Base-by-base conservation (phyloP, 176 grass and related monocot genomes). In the Aegilops bicornis region DNA sequence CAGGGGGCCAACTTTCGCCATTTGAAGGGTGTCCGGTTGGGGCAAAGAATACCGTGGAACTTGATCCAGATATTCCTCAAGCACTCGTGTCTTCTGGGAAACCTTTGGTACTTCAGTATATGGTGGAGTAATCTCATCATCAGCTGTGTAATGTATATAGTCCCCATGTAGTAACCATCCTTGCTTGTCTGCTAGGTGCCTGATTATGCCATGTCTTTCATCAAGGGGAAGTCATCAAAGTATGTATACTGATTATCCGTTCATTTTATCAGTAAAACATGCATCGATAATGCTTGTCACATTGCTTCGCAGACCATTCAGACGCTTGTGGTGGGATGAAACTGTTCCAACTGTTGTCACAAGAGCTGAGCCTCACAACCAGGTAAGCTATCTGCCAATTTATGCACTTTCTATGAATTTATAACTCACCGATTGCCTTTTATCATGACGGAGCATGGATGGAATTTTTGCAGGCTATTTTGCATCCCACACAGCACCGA, bases 251-350 rank as follows among this genome's bases (percentile, higher is more conserved):
- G 29, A 17, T 7, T 47, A 25, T 20, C 39, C 32, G 62, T 50
- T 42, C 47, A 0, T 36, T 40, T 71, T 40, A 40, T 40, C 40
- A n/a, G 20, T 47, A 42, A 9, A 81, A 77, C 24, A 40, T 85
- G 3, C 3, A 30, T 14, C 15, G 10, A 23, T 63, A 61, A 82
- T 42, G 7, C 20, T 47, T 47, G 17, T 42, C 16, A 10, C 23
- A 22, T 56, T 76, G 20, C 62, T 59, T 23, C n/a, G 64, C 61
- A 94, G 92, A 79, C 90, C 86, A 6, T 94, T 97, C 73, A 88
- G 92, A 14, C 83, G 86, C 16, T n/a, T 92, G 10, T 97, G 88
- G 90, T 97, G 92, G 95, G 85, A 91, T 72, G 90, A 97, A 80
- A 92, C 86, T 54, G 90, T 94, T 25, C 82, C 90, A 11, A 97